A percentile compares a stretch with the other conserved stretches of the same genome.
Evolutionary conservation across 345 rosid species (phyloP).

Genomic region (Melastoma malabathricum): DNA sequence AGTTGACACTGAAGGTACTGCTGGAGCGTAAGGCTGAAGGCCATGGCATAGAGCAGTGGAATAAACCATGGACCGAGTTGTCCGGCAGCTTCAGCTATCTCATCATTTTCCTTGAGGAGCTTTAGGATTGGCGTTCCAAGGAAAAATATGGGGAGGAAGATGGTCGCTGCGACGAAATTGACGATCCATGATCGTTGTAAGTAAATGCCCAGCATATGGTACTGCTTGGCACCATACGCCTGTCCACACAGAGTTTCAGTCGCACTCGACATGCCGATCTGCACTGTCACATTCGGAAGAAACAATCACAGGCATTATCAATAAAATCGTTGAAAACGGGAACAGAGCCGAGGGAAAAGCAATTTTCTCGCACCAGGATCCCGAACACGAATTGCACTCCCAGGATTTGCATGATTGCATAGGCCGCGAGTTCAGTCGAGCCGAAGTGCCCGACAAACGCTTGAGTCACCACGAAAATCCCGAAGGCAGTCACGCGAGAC

Average conservation of each 20-base stretch:
- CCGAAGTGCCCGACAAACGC: slow-evolving; percentile 24
- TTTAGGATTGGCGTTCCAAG: slow-evolving; percentile 25
- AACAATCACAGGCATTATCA: neutral
- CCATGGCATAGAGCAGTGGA: slow-evolving; percentile 26
- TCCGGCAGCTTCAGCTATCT: slow-evolving; percentile 26
- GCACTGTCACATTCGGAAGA: neutral
- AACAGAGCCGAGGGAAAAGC: neutral
- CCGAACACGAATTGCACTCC: slow-evolving; percentile 16
- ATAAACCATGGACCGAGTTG: slow-evolving; percentile 37
- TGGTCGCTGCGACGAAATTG: slow-evolving; percentile 15
- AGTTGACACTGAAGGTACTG: slow-evolving; percentile 47
- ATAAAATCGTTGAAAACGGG: neutral
- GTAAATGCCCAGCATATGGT: slow-evolving; percentile 50
- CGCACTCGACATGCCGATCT: slow-evolving; percentile 55
- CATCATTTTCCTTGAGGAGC: slow-evolving; percentile 24
- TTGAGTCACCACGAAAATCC: slow-evolving; percentile 12
- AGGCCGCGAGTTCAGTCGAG: slow-evolving; percentile 19
- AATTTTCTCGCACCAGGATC: slow-evolving; percentile 10
- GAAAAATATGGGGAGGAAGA: slow-evolving; percentile 30
- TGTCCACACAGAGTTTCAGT: slow-evolving; percentile 53
- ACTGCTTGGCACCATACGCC: slow-evolving; percentile 47
- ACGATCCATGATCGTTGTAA: slow-evolving; percentile 48
- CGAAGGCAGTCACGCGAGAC: slow-evolving; percentile 12
- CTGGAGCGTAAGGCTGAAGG: slow-evolving; percentile 32
- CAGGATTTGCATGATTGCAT: slow-evolving; percentile 18